Base-by-base conservation (phyloP, 345 rosid genomes). In the Brassica incana region DNA sequence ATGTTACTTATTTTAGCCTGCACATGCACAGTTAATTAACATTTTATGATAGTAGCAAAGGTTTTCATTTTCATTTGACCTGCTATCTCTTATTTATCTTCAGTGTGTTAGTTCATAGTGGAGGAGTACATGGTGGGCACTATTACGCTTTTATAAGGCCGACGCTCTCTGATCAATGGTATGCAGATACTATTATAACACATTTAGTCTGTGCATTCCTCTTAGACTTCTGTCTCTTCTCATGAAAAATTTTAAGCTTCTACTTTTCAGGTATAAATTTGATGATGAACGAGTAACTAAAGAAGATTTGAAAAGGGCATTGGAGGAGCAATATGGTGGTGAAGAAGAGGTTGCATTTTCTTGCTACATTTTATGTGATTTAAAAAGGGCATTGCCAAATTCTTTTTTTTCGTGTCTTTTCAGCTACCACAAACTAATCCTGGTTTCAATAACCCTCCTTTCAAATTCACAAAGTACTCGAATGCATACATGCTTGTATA, bases 401-500 rank as follows among this genome's bases (percentile, higher is more conserved):
- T 56, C 40, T 35, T 48, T 20, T 76, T 78, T 74, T 73, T 77
- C 62, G 62, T 85, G 27, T 78, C 72, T 80, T 71, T 54, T 38
- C 91, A 95, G 97, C 84, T 95, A 69, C 98, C 90, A 2, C 97
- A 90, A 83, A 88, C 90, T 48, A 95, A 91, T 86, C 97, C 96
- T 33, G 99, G 97, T 77, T 95, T 95, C 84, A 93, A 93, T 83
- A 93, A 88, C 83, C 86, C 92, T 72, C 94, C 94, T 61, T 91
- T 93, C 75, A 91, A 95, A 75, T 93, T 90, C 84, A 91, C 98
- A 56, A 93, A 95, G 80, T 88, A 91, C 78, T 93, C 98, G 50
- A 95, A 95, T 84, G 99, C 99, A 16, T 95, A 95, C 86, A 95
- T 95, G 99, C 95, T 95, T 84, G 99, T 95, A 71, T 95, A 95